phyloP scores from a whole-genome alignment of 2,329 filamentous ascomycete species.

The Didymella pomorum region DNA sequence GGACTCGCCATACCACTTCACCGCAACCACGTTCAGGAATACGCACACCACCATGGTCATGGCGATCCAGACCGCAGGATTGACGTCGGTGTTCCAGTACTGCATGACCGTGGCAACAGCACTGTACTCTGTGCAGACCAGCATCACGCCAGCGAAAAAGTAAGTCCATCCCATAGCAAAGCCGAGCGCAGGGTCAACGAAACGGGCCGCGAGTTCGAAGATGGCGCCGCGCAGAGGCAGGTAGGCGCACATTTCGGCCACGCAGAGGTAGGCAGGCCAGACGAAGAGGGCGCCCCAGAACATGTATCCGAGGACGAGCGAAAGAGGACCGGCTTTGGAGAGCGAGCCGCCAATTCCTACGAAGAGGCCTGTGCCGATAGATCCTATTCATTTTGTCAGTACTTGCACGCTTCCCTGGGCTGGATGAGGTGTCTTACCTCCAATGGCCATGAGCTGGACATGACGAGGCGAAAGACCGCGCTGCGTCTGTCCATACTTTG shows the following conservation, averaged over 20 bases:
- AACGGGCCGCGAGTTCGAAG: constrained; percentile 77
- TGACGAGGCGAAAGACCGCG: constrained; percentile 59
- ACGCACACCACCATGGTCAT: constrained; percentile 49
- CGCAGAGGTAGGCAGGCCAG: constrained; percentile 64
- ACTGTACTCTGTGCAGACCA: constrained; percentile 32
- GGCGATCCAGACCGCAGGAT: constrained; percentile 48
- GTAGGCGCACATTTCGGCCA: constrained; percentile 84
- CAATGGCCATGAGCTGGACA: constrained; percentile 70
- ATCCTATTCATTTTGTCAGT: constrained; percentile 57
- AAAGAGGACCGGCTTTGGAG: constrained; percentile 59
- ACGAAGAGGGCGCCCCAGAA: constrained; percentile 54
- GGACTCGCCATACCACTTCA: constrained; percentile 49
- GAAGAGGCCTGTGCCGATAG: constrained; percentile 74
- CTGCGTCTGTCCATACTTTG: constrained; percentile 18
- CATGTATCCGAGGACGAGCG: constrained; percentile 75
- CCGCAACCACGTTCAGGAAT: constrained; percentile 48
- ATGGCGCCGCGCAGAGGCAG: constrained; percentile 78
- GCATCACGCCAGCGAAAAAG: constrained; percentile 61
- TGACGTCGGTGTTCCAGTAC: constrained; percentile 47
- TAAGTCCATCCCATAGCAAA: constrained; percentile 72
- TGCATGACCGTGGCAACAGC: constrained; percentile 50
- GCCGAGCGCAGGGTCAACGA: constrained; percentile 78
- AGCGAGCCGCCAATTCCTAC: constrained; percentile 64
- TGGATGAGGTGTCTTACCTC: constrained; percentile 2
- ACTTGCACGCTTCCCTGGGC: not conserved